Evolutionary conservation across 352 stramenopile genomes (phyloP).

Genomic region (Globisporangium nunn): DNA sequence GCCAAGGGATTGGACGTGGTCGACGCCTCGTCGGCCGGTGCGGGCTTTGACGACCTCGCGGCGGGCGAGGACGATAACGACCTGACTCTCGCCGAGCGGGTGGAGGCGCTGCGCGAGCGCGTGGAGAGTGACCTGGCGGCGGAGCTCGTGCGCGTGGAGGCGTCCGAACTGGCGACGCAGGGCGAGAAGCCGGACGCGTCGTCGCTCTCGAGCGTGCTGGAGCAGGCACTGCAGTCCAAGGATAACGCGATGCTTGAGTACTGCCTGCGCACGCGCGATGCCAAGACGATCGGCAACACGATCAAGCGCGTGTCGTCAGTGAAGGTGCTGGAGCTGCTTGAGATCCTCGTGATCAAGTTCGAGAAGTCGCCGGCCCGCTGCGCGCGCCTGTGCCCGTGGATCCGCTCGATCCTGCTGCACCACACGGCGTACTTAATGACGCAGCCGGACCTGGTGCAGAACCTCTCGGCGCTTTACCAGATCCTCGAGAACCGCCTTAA

Average conservation of each 20-base stretch:
- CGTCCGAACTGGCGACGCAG: slow-evolving; percentile 20
- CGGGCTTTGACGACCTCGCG: slow-evolving; percentile 45
- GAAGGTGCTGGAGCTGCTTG: slow-evolving; percentile 68
- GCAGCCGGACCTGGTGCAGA: slow-evolving; percentile 76
- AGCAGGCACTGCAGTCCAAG: slow-evolving; percentile 80
- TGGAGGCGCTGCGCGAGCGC: slow-evolving; percentile 69
- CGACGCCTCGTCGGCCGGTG: slow-evolving; percentile 29
- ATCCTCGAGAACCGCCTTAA: slow-evolving; percentile 75
- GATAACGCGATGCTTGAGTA: slow-evolving; percentile 86
- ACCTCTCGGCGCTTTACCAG: slow-evolving; percentile 78
- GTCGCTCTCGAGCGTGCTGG: slow-evolving; percentile 72
- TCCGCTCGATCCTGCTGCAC: slow-evolving; percentile 73
- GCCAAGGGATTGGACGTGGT: slow-evolving; percentile 49
- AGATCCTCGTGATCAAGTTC: slow-evolving; percentile 79
- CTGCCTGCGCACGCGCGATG: slow-evolving; percentile 66
- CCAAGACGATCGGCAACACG: slow-evolving; percentile 69
- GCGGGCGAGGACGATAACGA: slow-evolving; percentile 42
- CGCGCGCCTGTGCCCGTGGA: slow-evolving; percentile 72
- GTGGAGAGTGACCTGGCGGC: slow-evolving; percentile 65
- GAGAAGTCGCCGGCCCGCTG: slow-evolving; percentile 77
- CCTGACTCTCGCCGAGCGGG: slow-evolving; percentile 63
- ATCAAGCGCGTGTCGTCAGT: slow-evolving; percentile 68
- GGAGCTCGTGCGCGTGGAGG: slow-evolving; percentile 45
- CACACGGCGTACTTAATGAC: slow-evolving; percentile 84
- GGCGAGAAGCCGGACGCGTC: slow-evolving; percentile 68